Percentiles rank a stretch among this genome's conserved stretches.
Conservation (phyloP, 352 stramenopile genomes). For the Phytophthora podocarpi region DNA sequence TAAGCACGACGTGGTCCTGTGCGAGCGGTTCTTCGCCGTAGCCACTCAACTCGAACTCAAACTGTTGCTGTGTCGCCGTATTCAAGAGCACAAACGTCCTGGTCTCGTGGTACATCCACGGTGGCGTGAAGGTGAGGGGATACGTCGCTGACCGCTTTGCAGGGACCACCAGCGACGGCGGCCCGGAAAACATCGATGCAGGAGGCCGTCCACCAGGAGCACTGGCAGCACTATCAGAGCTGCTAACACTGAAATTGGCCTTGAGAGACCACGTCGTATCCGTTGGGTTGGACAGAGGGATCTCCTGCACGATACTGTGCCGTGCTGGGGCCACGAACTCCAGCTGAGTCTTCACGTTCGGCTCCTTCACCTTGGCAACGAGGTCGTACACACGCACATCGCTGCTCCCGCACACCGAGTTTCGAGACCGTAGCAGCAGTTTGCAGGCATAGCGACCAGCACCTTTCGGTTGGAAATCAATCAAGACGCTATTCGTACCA, state of each 20-base stretch:
- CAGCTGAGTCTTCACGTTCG: conserved; percentile 83
- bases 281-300: conserved; percentile 90
- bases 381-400: conserved; percentile 89
- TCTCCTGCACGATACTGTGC: conserved; percentile 90
- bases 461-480: conserved; percentile 80
- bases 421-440: conserved; percentile 62
- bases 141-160: conserved; percentile 76
- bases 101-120: conserved; percentile 79
- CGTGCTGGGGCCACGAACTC: conserved; percentile 90
- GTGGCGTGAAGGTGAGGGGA: conserved; percentile 81
- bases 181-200: conserved; percentile 71
- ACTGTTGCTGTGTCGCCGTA: conserved; percentile 79
- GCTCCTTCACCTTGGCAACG: conserved; percentile 84
- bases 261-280: conserved; percentile 85
- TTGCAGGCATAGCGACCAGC: conserved; percentile 77
- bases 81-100: conserved; percentile 84
- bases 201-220: conserved; percentile 11
- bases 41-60: conserved; percentile 90
- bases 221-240: conserved; percentile 11
- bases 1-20: conserved; percentile 86
- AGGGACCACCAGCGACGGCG: conserved; percentile 66
- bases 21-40: conserved; percentile 90
- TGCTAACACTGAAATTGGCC: conserved; percentile 52
- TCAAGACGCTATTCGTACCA: conserved; percentile 53
- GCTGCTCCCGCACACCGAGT: conserved; percentile 61